These are phyloP conservation scores for Zea luxurians DNA, from an alignment of 176 grass and related monocot genomes.

Conservation along the genomic window DNA sequence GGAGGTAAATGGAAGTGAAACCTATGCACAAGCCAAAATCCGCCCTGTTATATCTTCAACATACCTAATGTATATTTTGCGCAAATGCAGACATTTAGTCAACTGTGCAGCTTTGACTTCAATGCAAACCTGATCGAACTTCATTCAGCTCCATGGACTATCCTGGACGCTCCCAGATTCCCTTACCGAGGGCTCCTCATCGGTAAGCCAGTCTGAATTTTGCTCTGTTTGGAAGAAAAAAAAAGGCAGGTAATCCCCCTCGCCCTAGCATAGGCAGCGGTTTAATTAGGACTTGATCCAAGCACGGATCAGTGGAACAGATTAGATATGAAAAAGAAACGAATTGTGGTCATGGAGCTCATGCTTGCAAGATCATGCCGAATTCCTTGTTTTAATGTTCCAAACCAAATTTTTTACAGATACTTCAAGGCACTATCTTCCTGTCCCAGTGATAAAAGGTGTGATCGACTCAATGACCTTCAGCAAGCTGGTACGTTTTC, in stretches of 20 bases:
- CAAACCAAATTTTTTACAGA: conserved; percentile 42
- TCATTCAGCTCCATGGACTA: conserved; percentile 78
- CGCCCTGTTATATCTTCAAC: not conserved
- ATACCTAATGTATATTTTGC: conserved; percentile 19
- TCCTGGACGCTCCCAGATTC: conserved; percentile 79
- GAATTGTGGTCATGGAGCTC: not conserved
- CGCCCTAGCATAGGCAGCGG: not conserved
- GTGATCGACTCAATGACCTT: conserved; percentile 96
- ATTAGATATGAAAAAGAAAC: not conserved
- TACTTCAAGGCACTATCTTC: conserved; percentile 93
- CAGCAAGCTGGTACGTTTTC: conserved; percentile 82
- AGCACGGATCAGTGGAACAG: not conserved
- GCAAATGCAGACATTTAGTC: conserved; percentile 84
- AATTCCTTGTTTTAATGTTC: not conserved
- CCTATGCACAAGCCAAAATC: not conserved
- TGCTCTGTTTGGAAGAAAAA: not conserved
- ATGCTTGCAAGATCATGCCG: not conserved
- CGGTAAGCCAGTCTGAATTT: conserved; percentile 47
- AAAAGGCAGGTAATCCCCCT: not conserved
- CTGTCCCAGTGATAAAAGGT: conserved; percentile 88
- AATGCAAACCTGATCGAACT: conserved; percentile 58
- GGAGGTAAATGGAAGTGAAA: conserved; percentile 55
- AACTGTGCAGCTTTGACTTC: conserved; percentile 86
- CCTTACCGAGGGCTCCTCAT: conserved; percentile 87
- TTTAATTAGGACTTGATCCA: not conserved